Base-by-base conservation (phyloP, 495 filamentous ascomycete species). In the Tuber aestivum region DNA sequence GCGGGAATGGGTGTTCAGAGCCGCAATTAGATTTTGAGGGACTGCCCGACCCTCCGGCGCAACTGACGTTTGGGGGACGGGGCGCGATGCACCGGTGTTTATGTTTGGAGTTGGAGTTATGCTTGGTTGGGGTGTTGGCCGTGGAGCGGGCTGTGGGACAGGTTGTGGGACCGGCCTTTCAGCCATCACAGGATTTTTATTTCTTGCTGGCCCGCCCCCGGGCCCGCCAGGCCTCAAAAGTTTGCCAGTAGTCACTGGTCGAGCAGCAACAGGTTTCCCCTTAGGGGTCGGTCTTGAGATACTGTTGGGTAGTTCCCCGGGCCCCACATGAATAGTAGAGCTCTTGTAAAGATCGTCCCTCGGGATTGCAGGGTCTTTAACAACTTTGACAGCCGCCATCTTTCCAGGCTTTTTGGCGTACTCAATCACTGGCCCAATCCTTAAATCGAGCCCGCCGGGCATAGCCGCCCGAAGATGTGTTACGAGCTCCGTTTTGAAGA, bases 361-460 rank as follows among this genome's bases (percentile, higher is more conserved):
- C 40, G 86, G 84, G n/a, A 90, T 86, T 20, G 87, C 87, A 8
- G 92, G 89, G 82, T 99, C 96, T 84, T 97, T 97, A 76, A 97
- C 81, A 3, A 90, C 92, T 87, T 98, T 98, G 78, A 99, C 90
- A 3, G 88, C 80, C 68, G 93, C 90, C 81, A 92, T 87, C 86
- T 99, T 99, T 45, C 94, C 93, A 5, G 96, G 96, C 86, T 99
- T 99, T 89, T 98, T 99, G 81, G 94, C 94, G 84, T 95, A 99
- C 83, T 97, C 93, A 82, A 99, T 94, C 2, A 88, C 88, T 42
- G 94, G 90, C 23, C 86, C 89, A 75, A 99, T 92, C 86, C 92
- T 93, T 74, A 99, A 83, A 82, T 92, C 92, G 81, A 95, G 86
- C 14, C 91, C 89, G 18, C 92, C 94, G 0, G 91, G 92, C 83